These are phyloP conservation scores for Naganishia friedmannii DNA, from an alignment of 768 basidiomycete genomes.

Conservation along the genomic window DNA sequence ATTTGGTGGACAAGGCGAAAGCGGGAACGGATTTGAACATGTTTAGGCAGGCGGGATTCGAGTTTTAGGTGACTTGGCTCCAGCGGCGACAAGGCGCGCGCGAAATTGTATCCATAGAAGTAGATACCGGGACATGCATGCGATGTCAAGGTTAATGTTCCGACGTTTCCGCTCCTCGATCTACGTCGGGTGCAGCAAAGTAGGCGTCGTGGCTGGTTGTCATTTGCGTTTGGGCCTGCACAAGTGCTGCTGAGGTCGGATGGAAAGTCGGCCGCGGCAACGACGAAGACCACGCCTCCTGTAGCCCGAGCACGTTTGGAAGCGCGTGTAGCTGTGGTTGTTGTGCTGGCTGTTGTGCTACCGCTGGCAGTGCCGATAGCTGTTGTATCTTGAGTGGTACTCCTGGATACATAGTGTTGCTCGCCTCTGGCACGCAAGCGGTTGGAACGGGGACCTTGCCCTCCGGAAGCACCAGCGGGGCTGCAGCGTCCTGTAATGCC, in stretches of 20 bases:
- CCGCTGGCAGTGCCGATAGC: neutral
- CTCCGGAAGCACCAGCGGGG: neutral
- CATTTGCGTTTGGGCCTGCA: neutral
- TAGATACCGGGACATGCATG: neutral
- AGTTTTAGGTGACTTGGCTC: slow-evolving; percentile 60
- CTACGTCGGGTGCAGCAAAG: slow-evolving; percentile 20
- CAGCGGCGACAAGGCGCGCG: neutral
- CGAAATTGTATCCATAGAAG: neutral
- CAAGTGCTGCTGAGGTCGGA: neutral
- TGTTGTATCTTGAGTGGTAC: too few relatives aligned
- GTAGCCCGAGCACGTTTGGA: slow-evolving; percentile 4
- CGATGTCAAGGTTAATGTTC: neutral
- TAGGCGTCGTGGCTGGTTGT: neutral
- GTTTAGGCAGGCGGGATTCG: slow-evolving; percentile 82
- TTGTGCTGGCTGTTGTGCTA: neutral
- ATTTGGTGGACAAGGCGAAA: slow-evolving; percentile 74
- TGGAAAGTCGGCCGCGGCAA: neutral
- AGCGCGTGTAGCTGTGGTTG: neutral
- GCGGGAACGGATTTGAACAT: slow-evolving; percentile 64
- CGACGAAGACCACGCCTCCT: slow-evolving; percentile 1
- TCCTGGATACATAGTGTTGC: too few relatives aligned
- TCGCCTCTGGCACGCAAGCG: neutral
- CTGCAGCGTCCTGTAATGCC: slow-evolving; percentile 15
- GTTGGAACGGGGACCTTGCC: neutral
- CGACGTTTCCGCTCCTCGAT: slow-evolving; percentile 6